Base-by-base conservation (phyloP, 306 rosid genomes). In the Canavalia gladiata region DNA sequence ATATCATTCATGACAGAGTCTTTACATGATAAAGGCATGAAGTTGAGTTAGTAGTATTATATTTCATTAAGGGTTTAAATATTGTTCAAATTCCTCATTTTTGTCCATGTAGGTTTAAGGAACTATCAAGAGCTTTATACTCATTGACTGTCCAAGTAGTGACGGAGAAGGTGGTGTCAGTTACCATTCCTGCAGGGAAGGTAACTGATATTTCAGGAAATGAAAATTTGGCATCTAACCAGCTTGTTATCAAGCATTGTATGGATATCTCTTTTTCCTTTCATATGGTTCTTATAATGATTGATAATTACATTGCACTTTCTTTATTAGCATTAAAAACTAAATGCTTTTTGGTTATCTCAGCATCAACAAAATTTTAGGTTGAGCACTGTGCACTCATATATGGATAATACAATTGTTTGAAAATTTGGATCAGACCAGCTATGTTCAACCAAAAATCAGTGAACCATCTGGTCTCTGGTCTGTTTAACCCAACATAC, bases 191-290 rank as follows among this genome's bases (percentile, higher is more conserved):
- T 69, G 82, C 81, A 35, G 92, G 88, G 83, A 91, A 74, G 82
- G 90, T 85, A 75, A 79, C 85, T 64, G 96, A 91, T 77, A 88
- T 91, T 79, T 89, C 96, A 69, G 96, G 90, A 72, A 91, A 91
- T 84, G 87, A 59, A 73, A 91, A 91, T 79, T 62, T 89, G 90
- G 90, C 87, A 79, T 91, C 96, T 13, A 89, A 88, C 86, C 86
- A 88, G 68, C 87, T 91, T 82, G 84, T 79, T 85, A 84, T 89
- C 84, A 81, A 79, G 77, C 84, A 86, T 68, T 89, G 92, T 91
- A 88, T 67, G 93, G 49, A 82, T 62, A 75, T 46, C 65, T 69
- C 80, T 30, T 81, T 42, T 59, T 18, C 73, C 50, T 85, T 64
- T 68, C 62, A 43, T 68, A 47, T 58, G 18, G 13, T 68, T 68